Percentiles rank a stretch among this genome's conserved stretches.
phyloP scores from a whole-genome alignment of 2,329 filamentous ascomycete genomes.

The Arthroderma uncinatum region DNA sequence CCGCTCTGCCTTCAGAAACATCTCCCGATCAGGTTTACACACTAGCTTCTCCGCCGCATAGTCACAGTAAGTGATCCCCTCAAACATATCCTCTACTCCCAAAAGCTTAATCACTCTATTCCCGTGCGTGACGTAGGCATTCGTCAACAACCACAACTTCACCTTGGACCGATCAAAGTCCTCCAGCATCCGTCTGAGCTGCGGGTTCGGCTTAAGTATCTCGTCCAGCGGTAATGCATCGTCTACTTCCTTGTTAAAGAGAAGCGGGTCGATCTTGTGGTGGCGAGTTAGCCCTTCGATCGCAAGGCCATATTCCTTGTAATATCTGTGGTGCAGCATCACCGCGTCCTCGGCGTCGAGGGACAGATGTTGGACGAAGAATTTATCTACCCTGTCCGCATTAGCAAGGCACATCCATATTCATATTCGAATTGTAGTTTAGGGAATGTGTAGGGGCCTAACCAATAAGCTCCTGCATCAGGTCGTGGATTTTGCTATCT shows the following conservation, averaged over 20 bases:
- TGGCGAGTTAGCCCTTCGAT: constrained; percentile 89
- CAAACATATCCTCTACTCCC: constrained; percentile 76
- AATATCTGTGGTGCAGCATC: constrained; percentile 80
- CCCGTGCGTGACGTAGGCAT: constrained; percentile 85
- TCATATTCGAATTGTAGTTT: neutral
- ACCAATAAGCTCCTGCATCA: constrained; percentile 75
- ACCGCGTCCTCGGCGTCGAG: constrained; percentile 68
- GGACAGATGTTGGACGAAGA: constrained; percentile 58
- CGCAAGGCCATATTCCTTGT: constrained; percentile 90
- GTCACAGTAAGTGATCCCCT: constrained; percentile 91
- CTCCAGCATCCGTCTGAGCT: constrained; percentile 62
- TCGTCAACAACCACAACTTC: constrained; percentile 87
- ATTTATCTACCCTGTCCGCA: constrained; percentile 37
- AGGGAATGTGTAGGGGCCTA: constrained; percentile 13
- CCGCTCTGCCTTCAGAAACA: constrained; percentile 80
- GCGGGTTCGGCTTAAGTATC: constrained; percentile 67
- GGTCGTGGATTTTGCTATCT: constrained; percentile 71
- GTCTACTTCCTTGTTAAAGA: constrained; percentile 90
- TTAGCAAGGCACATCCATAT: neutral
- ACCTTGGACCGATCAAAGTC: constrained; percentile 77
- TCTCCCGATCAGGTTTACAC: constrained; percentile 74
- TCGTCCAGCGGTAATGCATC: constrained; percentile 81
- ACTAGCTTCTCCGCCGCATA: constrained; percentile 62
- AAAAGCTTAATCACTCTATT: constrained; percentile 70
- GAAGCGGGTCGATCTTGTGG: constrained; percentile 87